Evolutionary conservation across 164 flowering plant genomes (phyloP).

Genomic region (Chimonanthus salicifolius): DNA sequence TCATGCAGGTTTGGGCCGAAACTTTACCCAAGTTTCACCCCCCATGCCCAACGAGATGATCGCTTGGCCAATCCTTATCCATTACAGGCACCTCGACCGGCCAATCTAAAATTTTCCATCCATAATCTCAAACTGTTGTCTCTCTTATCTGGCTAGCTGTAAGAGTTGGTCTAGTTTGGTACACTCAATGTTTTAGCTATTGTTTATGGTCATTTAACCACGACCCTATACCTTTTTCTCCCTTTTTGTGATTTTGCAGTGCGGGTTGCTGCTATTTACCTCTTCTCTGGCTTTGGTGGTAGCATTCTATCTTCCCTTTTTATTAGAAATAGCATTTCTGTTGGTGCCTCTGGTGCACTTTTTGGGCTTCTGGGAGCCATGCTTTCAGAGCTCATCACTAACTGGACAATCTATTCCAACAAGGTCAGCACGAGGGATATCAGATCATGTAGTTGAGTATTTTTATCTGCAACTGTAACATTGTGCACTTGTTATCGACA

Average conservation of each 20-base stretch:
- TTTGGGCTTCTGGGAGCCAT: slow-evolving; percentile 89
- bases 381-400: slow-evolving; percentile 77
- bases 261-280: slow-evolving; percentile 56
- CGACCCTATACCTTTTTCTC: background rate
- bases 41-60: background rate
- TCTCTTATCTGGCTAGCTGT: background rate
- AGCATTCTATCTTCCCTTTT: slow-evolving; percentile 61
- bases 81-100: background rate
- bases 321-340: slow-evolving; percentile 47
- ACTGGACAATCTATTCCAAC: slow-evolving; percentile 71
- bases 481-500: background rate
- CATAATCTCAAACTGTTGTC: background rate
- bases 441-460: slow-evolving; percentile 7
- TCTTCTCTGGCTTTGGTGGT: slow-evolving; percentile 73
- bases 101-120: background rate
- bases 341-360: slow-evolving; percentile 86
- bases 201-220: no score
- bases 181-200: background rate
- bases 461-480: background rate
- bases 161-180: background rate
- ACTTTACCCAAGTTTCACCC: no score
- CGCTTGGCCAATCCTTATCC: background rate
- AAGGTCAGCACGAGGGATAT: slow-evolving; percentile 63
- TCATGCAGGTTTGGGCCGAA: no score
- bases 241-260: slow-evolving; percentile 32